A percentile compares a stretch with the other conserved stretches of the same genome.
phyloP scores from a whole-genome alignment of 257 asterid genomes.

The Fraxinus cuspidata region DNA sequence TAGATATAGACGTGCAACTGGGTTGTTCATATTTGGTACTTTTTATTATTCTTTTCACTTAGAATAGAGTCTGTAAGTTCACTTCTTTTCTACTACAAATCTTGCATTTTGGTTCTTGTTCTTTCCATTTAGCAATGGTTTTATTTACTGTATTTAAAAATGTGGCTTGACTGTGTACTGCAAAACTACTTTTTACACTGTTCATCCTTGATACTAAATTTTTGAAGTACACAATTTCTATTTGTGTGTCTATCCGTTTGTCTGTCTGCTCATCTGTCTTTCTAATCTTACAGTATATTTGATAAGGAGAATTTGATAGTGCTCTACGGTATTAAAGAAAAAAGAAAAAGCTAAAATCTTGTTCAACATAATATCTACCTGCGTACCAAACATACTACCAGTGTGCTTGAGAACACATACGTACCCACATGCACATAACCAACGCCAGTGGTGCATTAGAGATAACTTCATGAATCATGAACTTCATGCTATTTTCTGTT shows the following conservation, averaged over 20 bases:
- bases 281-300: not conserved
- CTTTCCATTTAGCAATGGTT: not conserved
- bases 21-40: not conserved
- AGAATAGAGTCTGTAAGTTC: not conserved
- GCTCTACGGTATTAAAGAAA: not conserved
- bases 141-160: too few species aligned
- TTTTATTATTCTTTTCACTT: not conserved
- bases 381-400: too few species aligned
- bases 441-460: not conserved
- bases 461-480: not conserved
- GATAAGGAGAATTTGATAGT: not conserved
- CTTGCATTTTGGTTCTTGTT: not conserved
- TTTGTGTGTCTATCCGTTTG: too few species aligned
- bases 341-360: not conserved
- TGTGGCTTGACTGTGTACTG: too few species aligned
- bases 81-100: not conserved
- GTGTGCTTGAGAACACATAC: too few species aligned
- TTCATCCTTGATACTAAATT: too few species aligned
- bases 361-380: too few species aligned
- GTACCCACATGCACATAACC: not conserved
- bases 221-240: not conserved
- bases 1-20: slow-evolving; percentile 2
- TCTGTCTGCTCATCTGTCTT: too few species aligned
- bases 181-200: too few species aligned
- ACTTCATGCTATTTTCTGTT: not conserved